Conservation (phyloP, 1,284 basidiomycete genomes). For the Hymenochaete sp. region DNA sequence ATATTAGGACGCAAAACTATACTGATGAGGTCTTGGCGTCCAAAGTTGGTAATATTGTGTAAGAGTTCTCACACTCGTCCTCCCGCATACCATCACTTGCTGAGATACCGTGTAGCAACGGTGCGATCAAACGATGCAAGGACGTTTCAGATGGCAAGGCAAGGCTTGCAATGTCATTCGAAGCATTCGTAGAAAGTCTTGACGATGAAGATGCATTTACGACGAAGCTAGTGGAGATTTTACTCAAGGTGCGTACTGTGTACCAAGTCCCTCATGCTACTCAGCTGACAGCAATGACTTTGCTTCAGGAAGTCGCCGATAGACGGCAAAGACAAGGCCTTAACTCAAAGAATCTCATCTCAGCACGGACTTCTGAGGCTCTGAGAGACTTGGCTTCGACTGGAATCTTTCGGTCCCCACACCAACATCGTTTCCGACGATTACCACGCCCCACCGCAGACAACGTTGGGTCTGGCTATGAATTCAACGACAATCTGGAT, state of each 20-base stretch:
- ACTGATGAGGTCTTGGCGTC: constrained; percentile 57
- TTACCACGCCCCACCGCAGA: no score
- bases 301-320: constrained; percentile 58
- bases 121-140: constrained; percentile 52
- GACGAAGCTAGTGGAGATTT: constrained; percentile 54
- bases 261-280: neutral
- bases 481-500: constrained; percentile 6
- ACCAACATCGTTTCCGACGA: constrained; percentile 25
- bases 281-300: neutral
- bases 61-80: constrained; percentile 2
- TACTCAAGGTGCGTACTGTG: constrained; percentile 52
- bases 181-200: constrained; percentile 60
- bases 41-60: constrained; percentile 68
- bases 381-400: constrained; percentile 46
- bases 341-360: constrained; percentile 51
- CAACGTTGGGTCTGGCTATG: no score
- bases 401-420: constrained; percentile 42
- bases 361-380: constrained; percentile 52
- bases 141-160: constrained; percentile 35
- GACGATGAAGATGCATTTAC: constrained; percentile 70
- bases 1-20: constrained; percentile 55
- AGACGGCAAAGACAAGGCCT: constrained; percentile 43
- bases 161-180: constrained; percentile 54
- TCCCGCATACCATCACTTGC: neutral
- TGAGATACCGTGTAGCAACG: constrained; percentile 37